Evolutionary conservation across 2,329 filamentous ascomycete species (phyloP), one percentile per base, ranked within the genome.

Genomic region (Fusarium setosum): DNA sequence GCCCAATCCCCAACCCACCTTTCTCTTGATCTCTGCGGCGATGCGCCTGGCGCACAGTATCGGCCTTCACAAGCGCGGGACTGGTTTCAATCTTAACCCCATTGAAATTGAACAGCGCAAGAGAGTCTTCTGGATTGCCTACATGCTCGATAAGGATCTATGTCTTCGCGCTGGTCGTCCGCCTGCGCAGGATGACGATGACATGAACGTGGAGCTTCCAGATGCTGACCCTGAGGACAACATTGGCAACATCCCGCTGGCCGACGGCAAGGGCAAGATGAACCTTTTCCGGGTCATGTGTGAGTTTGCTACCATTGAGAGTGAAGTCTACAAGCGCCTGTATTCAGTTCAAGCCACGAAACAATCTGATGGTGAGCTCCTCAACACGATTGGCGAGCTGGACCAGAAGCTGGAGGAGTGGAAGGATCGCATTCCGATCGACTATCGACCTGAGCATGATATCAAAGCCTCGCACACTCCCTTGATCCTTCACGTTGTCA

Each of bases 401-500:
- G 96, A 99, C 75, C 90, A 88, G 72, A 89, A 94, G 72, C 70
- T 99, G 5, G 96, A 99, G 76, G 90, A 93, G 53, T 99, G 96
- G 96, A 98, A 98, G 81, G 94, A 98, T 74, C 89, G 86, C 50
- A 98, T 99, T 53, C 95, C 96, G 3, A 86, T 97, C 57, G 96
- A 98, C 73, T 98, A 97, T 80, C 88, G 96, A n/a, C 96, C 96
- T 1, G 96, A 98, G 77, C 90, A 97, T 75, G 94, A 97, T 77
- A 98, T 99, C 77, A 94, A 94, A 77, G 93, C 93, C 1, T 92
- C 91, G 0, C 93, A 97, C 76, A 96, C 94, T 1, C 94, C 95
- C 1, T 84, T 98, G n/a, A 94, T 98, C 18, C 83, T 99, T 18
- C 95, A 98, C 68, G 89, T 99, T 51, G 94, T 97, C 61, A 93